These are phyloP conservation scores for Hymenoscyphus scutula DNA, from an alignment of 2,329 filamentous ascomycete species.

Conservation along the genomic window DNA sequence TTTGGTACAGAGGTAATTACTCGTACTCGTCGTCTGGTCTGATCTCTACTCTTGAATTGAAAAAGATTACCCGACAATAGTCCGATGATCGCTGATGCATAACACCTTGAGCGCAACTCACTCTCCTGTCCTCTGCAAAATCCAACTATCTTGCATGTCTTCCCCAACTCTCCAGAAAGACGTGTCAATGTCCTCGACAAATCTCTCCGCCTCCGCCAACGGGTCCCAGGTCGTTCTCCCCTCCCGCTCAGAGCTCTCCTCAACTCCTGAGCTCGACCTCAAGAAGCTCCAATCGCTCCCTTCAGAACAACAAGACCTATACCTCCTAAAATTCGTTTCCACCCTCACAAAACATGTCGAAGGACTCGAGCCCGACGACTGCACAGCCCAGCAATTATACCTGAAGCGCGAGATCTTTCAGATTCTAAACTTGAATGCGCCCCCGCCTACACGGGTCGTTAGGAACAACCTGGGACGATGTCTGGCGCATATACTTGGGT, in stretches of 20 bases:
- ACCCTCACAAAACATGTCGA: conserved; percentile 78
- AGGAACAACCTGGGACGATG: conserved; percentile 85
- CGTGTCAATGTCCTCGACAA: conserved; percentile 36
- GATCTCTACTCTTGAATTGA: background rate
- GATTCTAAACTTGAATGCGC: conserved; percentile 78
- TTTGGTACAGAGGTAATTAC: background rate
- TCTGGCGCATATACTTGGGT: conserved; percentile 76
- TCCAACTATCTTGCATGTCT: conserved; percentile 10
- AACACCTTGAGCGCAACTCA: no score
- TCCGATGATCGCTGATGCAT: background rate
- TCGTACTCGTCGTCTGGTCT: background rate
- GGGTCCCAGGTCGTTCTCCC: conserved; percentile 35
- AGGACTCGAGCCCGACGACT: conserved; percentile 70
- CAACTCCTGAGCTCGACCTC: conserved; percentile 79
- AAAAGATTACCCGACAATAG: conserved; percentile 12
- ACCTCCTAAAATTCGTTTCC: conserved; percentile 84
- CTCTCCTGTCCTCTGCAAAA: background rate
- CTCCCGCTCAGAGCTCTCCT: conserved; percentile 41
- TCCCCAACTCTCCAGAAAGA: conserved; percentile 11
- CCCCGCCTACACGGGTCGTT: conserved; percentile 82
- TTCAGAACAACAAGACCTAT: conserved; percentile 92
- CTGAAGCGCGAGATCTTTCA: conserved; percentile 94
- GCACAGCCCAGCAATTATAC: conserved; percentile 84
- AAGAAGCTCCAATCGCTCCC: conserved; percentile 85
- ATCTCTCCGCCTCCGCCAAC: conserved; percentile 34